Base-by-base conservation (phyloP, 129 eudicot genomes). In the Saussurea involucrata region DNA sequence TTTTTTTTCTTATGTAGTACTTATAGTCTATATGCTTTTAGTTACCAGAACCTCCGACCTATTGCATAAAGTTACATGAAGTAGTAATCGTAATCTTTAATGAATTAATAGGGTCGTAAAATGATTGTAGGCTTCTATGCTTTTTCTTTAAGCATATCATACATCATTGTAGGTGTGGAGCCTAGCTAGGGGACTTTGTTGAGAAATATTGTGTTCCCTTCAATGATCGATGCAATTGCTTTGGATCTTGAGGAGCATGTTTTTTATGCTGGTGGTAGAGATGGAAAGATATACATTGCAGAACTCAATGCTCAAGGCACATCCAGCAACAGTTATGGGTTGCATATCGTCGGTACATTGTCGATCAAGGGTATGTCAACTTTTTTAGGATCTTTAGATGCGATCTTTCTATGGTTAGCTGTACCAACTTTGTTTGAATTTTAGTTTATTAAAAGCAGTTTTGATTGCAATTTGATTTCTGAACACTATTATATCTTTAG, bases 251-350 rank as follows among this genome's bases (percentile, higher is more conserved):
- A 87, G 4, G 97, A 87, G 78, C 83, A 88, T 77, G 97, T 89
- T 58, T 92, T 92, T 77, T 89, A 92, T 84, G 96, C 96, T 75
- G 97, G 97, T 68, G 90, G 91, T 29, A 87, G 92, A 84, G 93
- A 92, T 88, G 96, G 97, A 32, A 89, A 84, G 79, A 90, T 89
- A 82, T 90, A 92, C 72, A 92, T 92, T 75, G 93, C 93, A 20
- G 90, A 86, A 72, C 86, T 92, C 34, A 86, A 84, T 83, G 86
- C 90, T 80, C 86, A 72, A 82, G 80, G 72, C 5, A 78, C 76
- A 76, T 65, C 87, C 68, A 80, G 66, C 83, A 72, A 84, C 78
- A 84, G 7, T 32, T 83, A 84, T 76, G 96, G 96, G 66, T 53
- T 71, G 73, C 90, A 92, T 81, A 88, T 90, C 63, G 80, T 92